Evolutionary conservation across 768 basidiomycete species (phyloP).

Genomic region (Tephrocybe sp.): DNA sequence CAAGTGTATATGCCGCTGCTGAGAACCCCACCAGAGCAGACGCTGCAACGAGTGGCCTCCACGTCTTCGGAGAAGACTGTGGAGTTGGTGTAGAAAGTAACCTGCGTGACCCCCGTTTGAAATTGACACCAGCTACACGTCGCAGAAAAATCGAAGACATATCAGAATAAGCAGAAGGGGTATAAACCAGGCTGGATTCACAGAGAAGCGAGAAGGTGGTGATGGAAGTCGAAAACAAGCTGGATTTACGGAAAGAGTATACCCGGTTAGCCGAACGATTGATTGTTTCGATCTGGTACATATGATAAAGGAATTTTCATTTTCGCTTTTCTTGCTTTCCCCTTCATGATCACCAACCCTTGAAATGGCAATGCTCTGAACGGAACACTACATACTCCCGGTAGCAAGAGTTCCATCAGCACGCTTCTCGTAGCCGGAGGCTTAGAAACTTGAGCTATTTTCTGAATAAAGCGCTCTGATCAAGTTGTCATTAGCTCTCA

Average conservation of each 20-base stretch:
- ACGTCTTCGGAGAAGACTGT: constrained; percentile 12
- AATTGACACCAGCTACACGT: constrained; percentile 3
- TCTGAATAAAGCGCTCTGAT: too few species aligned
- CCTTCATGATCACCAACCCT: too few species aligned
- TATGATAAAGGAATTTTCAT: too few species aligned
- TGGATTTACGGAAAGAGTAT: background rate
- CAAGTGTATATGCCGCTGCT: constrained; percentile 47
- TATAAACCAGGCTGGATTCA: constrained; percentile 8
- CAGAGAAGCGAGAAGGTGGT: background rate
- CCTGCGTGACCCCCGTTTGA: constrained; percentile 4
- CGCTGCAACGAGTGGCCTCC: constrained; percentile 22
- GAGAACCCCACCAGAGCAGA: constrained; percentile 34
- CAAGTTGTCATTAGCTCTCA: too few species aligned
- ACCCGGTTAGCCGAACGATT: background rate
- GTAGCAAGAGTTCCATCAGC: too few species aligned
- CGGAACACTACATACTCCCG: too few species aligned
- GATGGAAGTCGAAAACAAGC: background rate
- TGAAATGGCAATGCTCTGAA: too few species aligned
- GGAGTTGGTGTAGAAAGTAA: constrained; percentile 10
- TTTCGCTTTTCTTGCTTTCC: too few species aligned
- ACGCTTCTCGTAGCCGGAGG: too few species aligned
- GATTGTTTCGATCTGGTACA: too few species aligned
- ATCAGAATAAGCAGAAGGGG: background rate
- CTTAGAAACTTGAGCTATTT: too few species aligned
- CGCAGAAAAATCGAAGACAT: constrained; percentile 14